Conservation (phyloP, 192 early-diverging fungal genomes). For the Backusella macrospora region DNA sequence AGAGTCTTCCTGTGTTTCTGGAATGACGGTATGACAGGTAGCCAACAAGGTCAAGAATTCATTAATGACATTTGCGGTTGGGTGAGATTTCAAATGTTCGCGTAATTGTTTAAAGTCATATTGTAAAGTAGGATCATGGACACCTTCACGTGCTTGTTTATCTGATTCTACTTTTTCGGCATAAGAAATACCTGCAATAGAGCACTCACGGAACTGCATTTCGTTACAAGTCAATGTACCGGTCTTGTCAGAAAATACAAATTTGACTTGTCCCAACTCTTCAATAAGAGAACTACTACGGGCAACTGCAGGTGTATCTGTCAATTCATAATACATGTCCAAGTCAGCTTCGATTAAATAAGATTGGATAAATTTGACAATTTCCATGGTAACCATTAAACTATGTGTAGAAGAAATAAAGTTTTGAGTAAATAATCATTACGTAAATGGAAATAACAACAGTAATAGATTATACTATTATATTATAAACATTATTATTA, state of each 20-base stretch:
- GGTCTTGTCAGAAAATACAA: slow-evolving; percentile 53
- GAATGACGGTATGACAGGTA: slow-evolving; percentile 98
- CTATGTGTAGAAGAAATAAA: slow-evolving; percentile 49
- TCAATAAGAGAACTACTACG: slow-evolving; percentile 93
- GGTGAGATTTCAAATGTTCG: slow-evolving; percentile 63
- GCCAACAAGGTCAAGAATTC: slow-evolving; percentile 92
- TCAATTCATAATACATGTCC: slow-evolving; percentile 95
- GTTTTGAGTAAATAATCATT: background rate
- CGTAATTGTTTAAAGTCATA: slow-evolving; percentile 65
- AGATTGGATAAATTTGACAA: slow-evolving; percentile 92
- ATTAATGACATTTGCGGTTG: slow-evolving; percentile 71
- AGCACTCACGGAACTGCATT: slow-evolving; percentile 88
- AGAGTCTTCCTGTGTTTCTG: slow-evolving; percentile 69
- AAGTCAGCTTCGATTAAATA: slow-evolving; percentile 88
- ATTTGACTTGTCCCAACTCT: slow-evolving; percentile 93
- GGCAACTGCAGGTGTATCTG: slow-evolving; percentile 93
- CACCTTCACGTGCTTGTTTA: slow-evolving; percentile 78
- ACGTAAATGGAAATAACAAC: background rate
- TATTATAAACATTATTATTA: slow-evolving; percentile 8
- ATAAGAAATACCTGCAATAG: slow-evolving; percentile 93
- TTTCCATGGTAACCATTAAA: slow-evolving; percentile 98
- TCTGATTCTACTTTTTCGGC: slow-evolving; percentile 87
- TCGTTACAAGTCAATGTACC: slow-evolving; percentile 37
- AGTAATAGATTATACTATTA: background rate
- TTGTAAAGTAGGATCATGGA: slow-evolving; percentile 61